Conservation (phyloP, 2,329 filamentous ascomycete genomes). For the Sporothrix brunneoviolacea region DNA sequence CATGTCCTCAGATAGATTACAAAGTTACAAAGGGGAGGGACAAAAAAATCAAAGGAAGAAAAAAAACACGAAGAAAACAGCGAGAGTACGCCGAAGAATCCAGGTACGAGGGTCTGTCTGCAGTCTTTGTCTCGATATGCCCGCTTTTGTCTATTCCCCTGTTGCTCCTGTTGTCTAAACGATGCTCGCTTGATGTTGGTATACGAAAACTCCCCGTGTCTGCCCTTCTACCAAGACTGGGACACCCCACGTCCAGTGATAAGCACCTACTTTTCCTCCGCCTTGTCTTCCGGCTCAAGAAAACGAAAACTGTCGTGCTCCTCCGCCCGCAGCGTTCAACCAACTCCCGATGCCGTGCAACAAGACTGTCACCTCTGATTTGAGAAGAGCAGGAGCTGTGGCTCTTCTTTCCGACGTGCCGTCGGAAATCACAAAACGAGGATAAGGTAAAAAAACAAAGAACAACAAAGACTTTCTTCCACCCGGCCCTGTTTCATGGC, state of each 20-base stretch:
- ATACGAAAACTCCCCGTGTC: too few species aligned
- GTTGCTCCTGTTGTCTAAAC: too few species aligned
- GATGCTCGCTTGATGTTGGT: too few species aligned
- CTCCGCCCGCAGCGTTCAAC: not conserved
- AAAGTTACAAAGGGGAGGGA: not conserved
- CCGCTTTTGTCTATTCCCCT: too few species aligned
- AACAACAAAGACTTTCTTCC: not conserved
- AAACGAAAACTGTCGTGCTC: not conserved
- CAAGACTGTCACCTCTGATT: not conserved
- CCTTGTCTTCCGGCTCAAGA: not conserved
- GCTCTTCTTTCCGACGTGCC: too few species aligned
- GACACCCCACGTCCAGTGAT: too few species aligned
- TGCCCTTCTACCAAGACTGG: too few species aligned
- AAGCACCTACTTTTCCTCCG: not conserved
- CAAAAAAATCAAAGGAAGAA: not conserved
- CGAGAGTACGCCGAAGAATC: not conserved
- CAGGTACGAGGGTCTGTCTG: too few species aligned
- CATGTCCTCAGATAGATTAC: not conserved
- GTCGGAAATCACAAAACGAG: too few species aligned
- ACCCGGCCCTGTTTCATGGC: not conserved
- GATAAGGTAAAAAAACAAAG: not conserved
- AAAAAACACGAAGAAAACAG: not conserved
- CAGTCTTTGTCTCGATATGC: too few species aligned
- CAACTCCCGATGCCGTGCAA: constrained; percentile 7
- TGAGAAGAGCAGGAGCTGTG: too few species aligned